Evolutionary conservation across 768 basidiomycete species (phyloP), one percentile per base, ranked within the genome.

Genomic region (Suillus subaureus): DNA sequence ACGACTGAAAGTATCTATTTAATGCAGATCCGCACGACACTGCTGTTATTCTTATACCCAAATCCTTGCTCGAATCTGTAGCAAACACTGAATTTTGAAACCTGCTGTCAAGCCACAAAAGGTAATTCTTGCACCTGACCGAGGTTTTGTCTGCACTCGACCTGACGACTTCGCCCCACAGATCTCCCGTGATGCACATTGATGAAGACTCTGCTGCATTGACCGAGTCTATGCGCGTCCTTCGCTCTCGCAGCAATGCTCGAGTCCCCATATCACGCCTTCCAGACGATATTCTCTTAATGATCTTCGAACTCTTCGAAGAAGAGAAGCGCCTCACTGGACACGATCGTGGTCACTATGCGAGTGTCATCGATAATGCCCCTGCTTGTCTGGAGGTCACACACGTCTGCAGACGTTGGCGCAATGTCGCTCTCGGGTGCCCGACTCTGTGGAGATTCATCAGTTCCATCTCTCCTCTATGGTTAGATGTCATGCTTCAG

Each of bases 391-490:
- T 28, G 18, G 8, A 1, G 18, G 40, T 61, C 26, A 42, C 61
- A 28, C 61, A 61, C 39, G 42, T 45, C 45, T 45, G 61, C 61
- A 26, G 40, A 28, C 42, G 11, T 23, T 61, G 61, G 61, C 39
- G 37, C 26, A 21, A 28, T 31, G 42, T 61, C 16, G 61, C 61
- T 37, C 61, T 61, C 11, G 40, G 13, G 31, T 28, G 31, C 16
- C 37, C 61, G 3, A 61, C 35, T 45, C 61, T 61, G 23, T 61
- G 42, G 61, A 42, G 1, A 28, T 45, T 23, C 16, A 26, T 61
- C 26, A 13, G 9, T 13, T 42, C 4, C n/a, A 6, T 8, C 40
- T 6, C 40, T 35, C 4, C 23, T 28, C 15, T 0, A 31, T 61
- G 61, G 61, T 12, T n/a, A 35, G 61, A 43, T 21, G 23, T 18